Percentiles rank a stretch among this genome's conserved stretches.
Conservation (phyloP, 805 yeast species). For the Schwanniomyces sp. region DNA sequence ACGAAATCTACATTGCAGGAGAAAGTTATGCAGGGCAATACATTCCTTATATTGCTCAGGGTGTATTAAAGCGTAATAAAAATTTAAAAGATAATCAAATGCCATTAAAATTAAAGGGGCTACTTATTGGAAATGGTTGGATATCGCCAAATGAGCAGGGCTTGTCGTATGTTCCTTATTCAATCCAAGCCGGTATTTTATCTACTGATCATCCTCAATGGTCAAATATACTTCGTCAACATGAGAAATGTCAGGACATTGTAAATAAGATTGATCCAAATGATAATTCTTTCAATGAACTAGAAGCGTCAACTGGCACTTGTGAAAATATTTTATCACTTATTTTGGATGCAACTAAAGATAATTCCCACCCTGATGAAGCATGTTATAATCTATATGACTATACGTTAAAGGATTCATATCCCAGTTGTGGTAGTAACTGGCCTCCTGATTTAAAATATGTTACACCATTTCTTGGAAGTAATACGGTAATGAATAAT, state of each 20-base stretch:
- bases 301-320: conserved; percentile 23
- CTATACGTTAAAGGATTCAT: conserved; percentile 63
- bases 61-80: conserved; percentile 50
- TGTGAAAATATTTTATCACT: conserved; percentile 51
- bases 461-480: conserved; percentile 52
- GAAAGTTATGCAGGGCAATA: conserved; percentile 98
- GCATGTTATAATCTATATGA: conserved; percentile 86
- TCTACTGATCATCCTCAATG: conserved; percentile 38
- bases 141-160: conserved; percentile 86
- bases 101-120: conserved; percentile 54
- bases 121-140: conserved; percentile 93
- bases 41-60: conserved; percentile 81
- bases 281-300: conserved; percentile 15
- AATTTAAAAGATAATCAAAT: conserved; percentile 11
- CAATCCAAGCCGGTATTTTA: conserved; percentile 58
- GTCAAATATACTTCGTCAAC: conserved; percentile 44
- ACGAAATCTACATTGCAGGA: conserved; percentile 81
- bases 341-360: conserved; percentile 33
- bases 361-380: conserved; percentile 37
- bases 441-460: conserved; percentile 74
- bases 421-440: conserved; percentile 85
- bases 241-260: conserved; percentile 60
- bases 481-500: conserved; percentile 44
- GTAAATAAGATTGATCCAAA: conserved; percentile 32
- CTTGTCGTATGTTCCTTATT: conserved; percentile 73